Percentiles rank a stretch among this genome's conserved stretches.
Conservation (phyloP, 805 yeast genomes). For the Cyberlindnera nakhonratchasimensis region DNA sequence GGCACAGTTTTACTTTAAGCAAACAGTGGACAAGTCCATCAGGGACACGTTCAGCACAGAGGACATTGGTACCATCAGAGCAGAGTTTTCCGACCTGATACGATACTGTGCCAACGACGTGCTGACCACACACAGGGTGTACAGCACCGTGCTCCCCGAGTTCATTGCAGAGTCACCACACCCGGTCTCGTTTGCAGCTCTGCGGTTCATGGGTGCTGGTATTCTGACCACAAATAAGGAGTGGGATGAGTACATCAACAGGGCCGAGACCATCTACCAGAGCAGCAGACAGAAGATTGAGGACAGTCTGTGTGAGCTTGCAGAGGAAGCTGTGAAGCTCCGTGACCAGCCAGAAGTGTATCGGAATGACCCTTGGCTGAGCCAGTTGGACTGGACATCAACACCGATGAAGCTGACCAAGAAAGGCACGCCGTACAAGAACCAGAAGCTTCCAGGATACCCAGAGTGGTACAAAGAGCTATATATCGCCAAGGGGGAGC, state of each 20-base stretch:
- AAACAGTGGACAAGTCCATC: constrained; percentile 58
- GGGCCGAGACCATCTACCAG: constrained; percentile 66
- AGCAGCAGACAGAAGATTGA: constrained; percentile 55
- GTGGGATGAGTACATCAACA: constrained; percentile 72
- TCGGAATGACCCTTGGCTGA: constrained; percentile 79
- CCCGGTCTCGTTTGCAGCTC: constrained; percentile 90
- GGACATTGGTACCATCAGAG: constrained; percentile 50
- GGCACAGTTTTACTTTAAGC: constrained; percentile 71
- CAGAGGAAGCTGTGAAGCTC: constrained; percentile 51
- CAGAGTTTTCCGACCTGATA: constrained; percentile 59
- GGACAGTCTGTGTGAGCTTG: constrained; percentile 53
- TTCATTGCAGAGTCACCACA: constrained; percentile 76
- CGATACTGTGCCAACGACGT: constrained; percentile 87
- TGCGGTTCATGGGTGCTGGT: constrained; percentile 67
- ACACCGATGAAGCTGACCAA: constrained; percentile 59
- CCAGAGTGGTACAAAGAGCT: constrained; percentile 89
- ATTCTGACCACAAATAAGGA: constrained; percentile 71
- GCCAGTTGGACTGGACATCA: constrained; percentile 85
- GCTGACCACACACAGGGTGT: constrained; percentile 65
- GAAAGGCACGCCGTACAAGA: constrained; percentile 63
- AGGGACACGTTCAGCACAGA: constrained; percentile 61
- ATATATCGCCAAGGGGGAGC: constrained; percentile 36
- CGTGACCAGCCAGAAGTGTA: constrained; percentile 42
- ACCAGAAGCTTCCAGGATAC: constrained; percentile 80
- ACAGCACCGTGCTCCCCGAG: constrained; percentile 62